Percentiles rank a stretch among this genome's conserved stretches.
These are phyloP conservation scores for Populus tremula DNA, from an alignment of 345 rosid species.

Conservation along the genomic window DNA sequence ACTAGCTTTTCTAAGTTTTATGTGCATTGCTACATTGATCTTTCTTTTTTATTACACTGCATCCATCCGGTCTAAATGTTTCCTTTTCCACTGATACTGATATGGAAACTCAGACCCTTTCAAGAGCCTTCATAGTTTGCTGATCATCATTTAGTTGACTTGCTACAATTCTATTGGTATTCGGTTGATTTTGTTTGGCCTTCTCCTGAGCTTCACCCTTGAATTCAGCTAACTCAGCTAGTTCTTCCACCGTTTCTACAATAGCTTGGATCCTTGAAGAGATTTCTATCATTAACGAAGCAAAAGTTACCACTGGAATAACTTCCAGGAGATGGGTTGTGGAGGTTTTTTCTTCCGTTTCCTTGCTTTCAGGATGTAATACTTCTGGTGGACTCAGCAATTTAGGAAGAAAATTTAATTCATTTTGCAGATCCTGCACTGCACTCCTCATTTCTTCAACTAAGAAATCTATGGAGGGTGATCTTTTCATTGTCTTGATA, in stretches of 20 bases:
- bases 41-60: not conserved
- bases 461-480: conserved; percentile 24
- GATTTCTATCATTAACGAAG: conserved; percentile 40
- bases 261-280: conserved; percentile 30
- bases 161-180: not conserved
- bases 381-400: not conserved
- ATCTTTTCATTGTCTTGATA: conserved; percentile 35
- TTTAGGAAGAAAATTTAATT: conserved; percentile 25
- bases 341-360: conserved; percentile 1
- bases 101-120: conserved; percentile 16
- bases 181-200: conserved; percentile 23
- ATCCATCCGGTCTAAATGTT: not conserved
- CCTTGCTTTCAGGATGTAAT: conserved; percentile 10
- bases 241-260: conserved; percentile 32
- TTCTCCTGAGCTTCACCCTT: conserved; percentile 12
- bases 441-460: conserved; percentile 36
- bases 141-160: conserved; percentile 2
- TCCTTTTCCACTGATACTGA: not conserved
- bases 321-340: conserved; percentile 30
- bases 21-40: not conserved
- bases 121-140: conserved; percentile 12
- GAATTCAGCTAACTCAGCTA: conserved; percentile 33
- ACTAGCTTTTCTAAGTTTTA: not conserved
- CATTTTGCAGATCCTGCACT: conserved; percentile 36
- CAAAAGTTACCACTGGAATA: conserved; percentile 31